phyloP scores from a whole-genome alignment of 768 basidiomycete species.

The Tricholoma matsutake region DNA sequence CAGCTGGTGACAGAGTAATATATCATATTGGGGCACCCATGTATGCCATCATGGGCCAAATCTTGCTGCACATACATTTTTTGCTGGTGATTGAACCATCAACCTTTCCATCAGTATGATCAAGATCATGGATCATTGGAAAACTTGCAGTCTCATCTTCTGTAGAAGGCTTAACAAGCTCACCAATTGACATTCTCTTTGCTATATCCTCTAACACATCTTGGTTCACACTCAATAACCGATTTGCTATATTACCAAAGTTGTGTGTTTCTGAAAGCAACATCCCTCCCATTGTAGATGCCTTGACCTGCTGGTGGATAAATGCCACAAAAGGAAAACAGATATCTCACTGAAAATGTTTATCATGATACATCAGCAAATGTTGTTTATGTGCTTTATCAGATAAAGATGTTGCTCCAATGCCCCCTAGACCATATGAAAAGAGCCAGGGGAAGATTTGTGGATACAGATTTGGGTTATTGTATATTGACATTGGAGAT shows the following conservation, averaged over 20 bases:
- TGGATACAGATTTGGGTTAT: constrained; percentile 35
- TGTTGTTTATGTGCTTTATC: constrained; percentile 20
- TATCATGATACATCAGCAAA: constrained; percentile 36
- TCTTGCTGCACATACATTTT: constrained; percentile 27
- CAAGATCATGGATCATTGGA: no score
- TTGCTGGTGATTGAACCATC: constrained; percentile 23
- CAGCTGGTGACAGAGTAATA: constrained; percentile 30
- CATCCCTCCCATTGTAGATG: constrained; percentile 22
- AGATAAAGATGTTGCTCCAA: constrained; percentile 14
- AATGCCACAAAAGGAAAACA: constrained; percentile 37
- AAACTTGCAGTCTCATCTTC: no score
- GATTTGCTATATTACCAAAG: constrained; percentile 22
- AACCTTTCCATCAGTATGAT: constrained; percentile 4
- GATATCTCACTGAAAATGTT: constrained; percentile 34
- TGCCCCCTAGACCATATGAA: constrained; percentile 33
- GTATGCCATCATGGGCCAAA: constrained; percentile 24
- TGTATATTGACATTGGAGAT: constrained; percentile 11
- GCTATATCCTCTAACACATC: constrained; percentile 16
- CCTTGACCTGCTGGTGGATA: constrained; percentile 37
- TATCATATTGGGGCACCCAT: constrained; percentile 31
- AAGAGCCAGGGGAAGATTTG: constrained; percentile 42
- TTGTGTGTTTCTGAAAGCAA: constrained; percentile 21
- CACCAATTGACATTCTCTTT: constrained; percentile 15
- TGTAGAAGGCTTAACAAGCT: no score
- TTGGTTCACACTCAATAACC: constrained; percentile 21